Evolutionary conservation across 768 basidiomycete species (phyloP).

Genomic region (Agrocybe chaxingu): DNA sequence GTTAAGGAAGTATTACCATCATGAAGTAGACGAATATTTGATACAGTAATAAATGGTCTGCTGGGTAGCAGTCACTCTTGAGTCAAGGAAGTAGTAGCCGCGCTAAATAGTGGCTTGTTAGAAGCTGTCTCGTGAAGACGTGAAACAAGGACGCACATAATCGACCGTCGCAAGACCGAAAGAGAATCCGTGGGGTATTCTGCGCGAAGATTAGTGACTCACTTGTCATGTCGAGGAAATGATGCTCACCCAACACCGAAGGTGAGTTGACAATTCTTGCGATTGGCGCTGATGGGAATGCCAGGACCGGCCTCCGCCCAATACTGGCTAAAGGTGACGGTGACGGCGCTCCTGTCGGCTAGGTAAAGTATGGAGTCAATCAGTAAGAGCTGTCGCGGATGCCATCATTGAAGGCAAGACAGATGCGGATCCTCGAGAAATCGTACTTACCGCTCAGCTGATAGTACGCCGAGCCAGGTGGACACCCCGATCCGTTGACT

Average conservation of each 20-base stretch:
- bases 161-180: constrained; percentile 23
- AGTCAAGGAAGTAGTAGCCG: constrained; percentile 24
- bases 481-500: constrained; percentile 19
- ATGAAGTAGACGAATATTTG: neutral
- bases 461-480: constrained; percentile 18
- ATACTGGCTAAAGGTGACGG: constrained; percentile 21
- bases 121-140: no score
- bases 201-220: neutral
- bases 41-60: constrained; percentile 24
- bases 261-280: constrained; percentile 22
- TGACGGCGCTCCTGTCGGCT: constrained; percentile 20
- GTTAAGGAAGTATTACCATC: neutral
- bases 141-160: constrained; percentile 11
- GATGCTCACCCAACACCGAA: constrained; percentile 18
- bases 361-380: neutral
- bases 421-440: neutral
- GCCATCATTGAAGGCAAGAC: neutral
- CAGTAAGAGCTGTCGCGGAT: no score
- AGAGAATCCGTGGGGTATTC: constrained; percentile 20
- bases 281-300: constrained; percentile 18
- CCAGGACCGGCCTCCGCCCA: constrained; percentile 21
- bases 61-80: constrained; percentile 19
- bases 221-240: neutral
- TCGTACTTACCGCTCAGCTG: constrained; percentile 12
- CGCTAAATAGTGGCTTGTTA: constrained; percentile 9